These are phyloP conservation scores for Didymellaceae sp. DNA, from an alignment of 2,329 filamentous ascomycete species.

Conservation along the genomic window DNA sequence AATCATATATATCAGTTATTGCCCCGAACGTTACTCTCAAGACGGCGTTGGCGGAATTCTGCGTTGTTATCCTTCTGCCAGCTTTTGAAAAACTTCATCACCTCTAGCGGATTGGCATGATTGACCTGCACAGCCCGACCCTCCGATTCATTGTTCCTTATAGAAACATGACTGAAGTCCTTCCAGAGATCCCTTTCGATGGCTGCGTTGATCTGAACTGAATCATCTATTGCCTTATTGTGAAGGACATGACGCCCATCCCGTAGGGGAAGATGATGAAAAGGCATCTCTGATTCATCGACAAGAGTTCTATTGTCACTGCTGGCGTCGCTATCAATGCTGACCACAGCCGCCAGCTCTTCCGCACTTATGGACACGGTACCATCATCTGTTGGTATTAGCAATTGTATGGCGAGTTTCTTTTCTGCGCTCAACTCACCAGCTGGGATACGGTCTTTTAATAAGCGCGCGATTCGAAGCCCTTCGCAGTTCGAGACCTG, in stretches of 20 bases:
- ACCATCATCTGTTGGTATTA: conserved; percentile 56
- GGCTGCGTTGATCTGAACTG: conserved; percentile 25
- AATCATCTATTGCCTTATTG: conserved; percentile 20
- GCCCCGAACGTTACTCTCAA: no score
- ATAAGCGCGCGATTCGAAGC: conserved; percentile 21
- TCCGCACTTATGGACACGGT: conserved; percentile 30
- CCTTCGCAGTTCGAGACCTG: conserved; percentile 10
- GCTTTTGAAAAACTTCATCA: neutral
- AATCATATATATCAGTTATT: no score
- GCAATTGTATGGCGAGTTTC: conserved; percentile 47
- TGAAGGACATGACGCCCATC: conserved; percentile 22
- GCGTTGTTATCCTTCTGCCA: conserved; percentile 1
- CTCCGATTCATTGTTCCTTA: conserved; percentile 21
- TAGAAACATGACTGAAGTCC: conserved; percentile 17
- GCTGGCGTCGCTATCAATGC: conserved; percentile 7
- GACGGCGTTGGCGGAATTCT: neutral
- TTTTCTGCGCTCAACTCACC: conserved; percentile 12
- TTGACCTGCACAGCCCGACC: conserved; percentile 19
- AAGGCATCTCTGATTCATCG: conserved; percentile 18
- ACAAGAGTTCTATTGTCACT: conserved; percentile 20
- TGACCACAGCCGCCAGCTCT: conserved; percentile 10
- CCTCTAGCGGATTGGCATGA: conserved; percentile 11
- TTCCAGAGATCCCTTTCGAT: conserved; percentile 24
- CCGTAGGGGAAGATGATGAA: conserved; percentile 3
- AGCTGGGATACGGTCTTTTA: conserved; percentile 17